Base-by-base conservation (phyloP, 768 basidiomycete genomes). In the Suillus hirtellus region DNA sequence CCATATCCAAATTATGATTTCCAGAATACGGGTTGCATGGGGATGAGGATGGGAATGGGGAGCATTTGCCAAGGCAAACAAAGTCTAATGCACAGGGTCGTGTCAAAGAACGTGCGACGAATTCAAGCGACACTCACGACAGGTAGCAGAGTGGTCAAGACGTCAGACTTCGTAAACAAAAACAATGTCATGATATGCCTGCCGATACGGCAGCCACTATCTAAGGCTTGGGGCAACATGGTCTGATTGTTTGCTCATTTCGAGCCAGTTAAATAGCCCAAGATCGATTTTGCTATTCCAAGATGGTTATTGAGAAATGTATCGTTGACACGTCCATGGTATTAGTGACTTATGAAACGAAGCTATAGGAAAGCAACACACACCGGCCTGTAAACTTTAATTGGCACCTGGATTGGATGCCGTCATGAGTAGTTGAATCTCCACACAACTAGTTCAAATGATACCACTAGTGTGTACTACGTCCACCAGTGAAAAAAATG, bases 1-100 rank as follows among this genome's bases (percentile, higher is more conserved):
- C 75, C 75, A 80, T 35, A 77, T 74, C 79, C 79, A 80, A 24
- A 74, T 47, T 10, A 76, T 64, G n/a, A 69, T 65, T 27, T 74
- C 65, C 8, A 65, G 55, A 3, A 73, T 10, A 3, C 46, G 61
- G 5, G 42, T 35, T 15, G 64, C 14, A n/a, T 59, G 56, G 11
- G 38, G 24, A 1, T 67, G 56, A 0, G 74, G 71, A 10, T 59
- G 56, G 0, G 74, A 70, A 10, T 59, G 56, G 1, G 74, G 71
- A 10, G 73, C 70, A 2, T 71, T 61, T 17, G 64, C 67, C n/a
- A 42, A 58, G 0, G 73, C 71, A 59, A 74, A 71, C 12, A 72
- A 60, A 17, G 68, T 72, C 75, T 76, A 47, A 17, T 38, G 50
- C 21, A 11, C 53, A 60, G n/a, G 60, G 14, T 14, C 9, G 12